phyloP scores from a whole-genome alignment of 176 grass and related monocot species.

The Zoysia japonica region DNA sequence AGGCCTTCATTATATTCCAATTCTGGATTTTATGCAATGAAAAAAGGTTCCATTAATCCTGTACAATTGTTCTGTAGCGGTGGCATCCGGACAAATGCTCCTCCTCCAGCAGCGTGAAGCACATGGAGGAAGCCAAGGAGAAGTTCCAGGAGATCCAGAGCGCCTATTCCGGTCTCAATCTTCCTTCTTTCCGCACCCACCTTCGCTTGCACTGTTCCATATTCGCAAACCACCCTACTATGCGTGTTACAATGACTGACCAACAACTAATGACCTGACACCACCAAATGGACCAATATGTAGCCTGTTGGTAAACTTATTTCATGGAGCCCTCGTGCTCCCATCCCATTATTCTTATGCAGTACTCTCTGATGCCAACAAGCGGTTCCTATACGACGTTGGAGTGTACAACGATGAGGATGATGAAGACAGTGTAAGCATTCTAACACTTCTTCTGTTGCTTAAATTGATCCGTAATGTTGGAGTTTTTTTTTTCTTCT shows the following conservation, averaged over 20 bases:
- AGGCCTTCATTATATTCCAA: background rate
- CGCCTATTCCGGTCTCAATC: slow-evolving; percentile 70
- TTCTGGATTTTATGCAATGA: slow-evolving; percentile 19
- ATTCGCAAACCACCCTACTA: slow-evolving; percentile 1
- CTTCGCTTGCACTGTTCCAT: slow-evolving; percentile 22
- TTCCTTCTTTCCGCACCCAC: slow-evolving; percentile 12
- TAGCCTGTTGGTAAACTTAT: slow-evolving; percentile 48
- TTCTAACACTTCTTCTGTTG: background rate
- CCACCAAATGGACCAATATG: background rate
- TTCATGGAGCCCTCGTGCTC: slow-evolving; percentile 49
- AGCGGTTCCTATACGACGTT: slow-evolving; percentile 92
- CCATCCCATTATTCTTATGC: slow-evolving; percentile 51
- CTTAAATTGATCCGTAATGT: background rate
- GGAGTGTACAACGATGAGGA: slow-evolving; percentile 81
- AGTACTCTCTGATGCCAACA: slow-evolving; percentile 90
- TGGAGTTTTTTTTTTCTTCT: background rate
- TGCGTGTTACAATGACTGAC: slow-evolving; percentile 3
- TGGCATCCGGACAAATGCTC: slow-evolving; percentile 95
- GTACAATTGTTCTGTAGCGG: slow-evolving; percentile 49
- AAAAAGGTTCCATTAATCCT: background rate
- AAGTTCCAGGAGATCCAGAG: slow-evolving; percentile 98
- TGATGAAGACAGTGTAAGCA: slow-evolving; percentile 45
- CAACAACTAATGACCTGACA: slow-evolving; percentile 33
- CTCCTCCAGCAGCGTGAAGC: slow-evolving; percentile 58
- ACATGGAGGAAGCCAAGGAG: slow-evolving; percentile 81